Percentiles rank a stretch among this genome's conserved stretches.
These are phyloP conservation scores for Neoarthrinium moseri DNA, from an alignment of 2,329 filamentous ascomycete genomes.

Conservation along the genomic window DNA sequence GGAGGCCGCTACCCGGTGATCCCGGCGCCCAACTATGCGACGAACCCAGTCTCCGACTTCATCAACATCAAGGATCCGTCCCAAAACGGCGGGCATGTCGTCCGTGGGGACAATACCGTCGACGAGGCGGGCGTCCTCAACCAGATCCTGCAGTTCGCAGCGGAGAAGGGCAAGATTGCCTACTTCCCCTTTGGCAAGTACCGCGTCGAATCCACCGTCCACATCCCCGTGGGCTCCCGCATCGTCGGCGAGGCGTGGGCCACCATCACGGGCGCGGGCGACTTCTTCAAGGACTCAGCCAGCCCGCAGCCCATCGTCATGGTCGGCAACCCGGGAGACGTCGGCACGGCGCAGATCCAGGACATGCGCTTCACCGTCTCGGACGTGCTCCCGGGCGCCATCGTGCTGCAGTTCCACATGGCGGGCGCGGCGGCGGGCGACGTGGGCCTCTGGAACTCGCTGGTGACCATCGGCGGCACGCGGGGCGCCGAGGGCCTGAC, in stretches of 20 bases:
- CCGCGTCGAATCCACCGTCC: constrained; percentile 48
- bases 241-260: constrained; percentile 54
- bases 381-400: constrained; percentile 58
- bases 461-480: constrained; percentile 36
- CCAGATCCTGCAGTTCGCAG: constrained; percentile 34
- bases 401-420: constrained; percentile 51
- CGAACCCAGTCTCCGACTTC: constrained; percentile 30
- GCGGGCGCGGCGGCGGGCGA: constrained; percentile 31
- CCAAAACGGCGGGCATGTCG: constrained; percentile 32
- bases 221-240: constrained; percentile 45
- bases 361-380: constrained; percentile 65
- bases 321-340: constrained; percentile 57
- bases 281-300: constrained; percentile 46
- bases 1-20: constrained; percentile 33
- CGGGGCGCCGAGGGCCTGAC: constrained; percentile 28
- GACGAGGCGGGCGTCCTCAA: constrained; percentile 39
- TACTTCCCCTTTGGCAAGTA: constrained; percentile 58
- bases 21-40: constrained; percentile 38
- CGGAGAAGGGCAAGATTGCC: constrained; percentile 40
- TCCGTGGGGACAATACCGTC: constrained; percentile 35
- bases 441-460: constrained; percentile 32
- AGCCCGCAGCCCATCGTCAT: constrained; percentile 57
- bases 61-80: constrained; percentile 40
- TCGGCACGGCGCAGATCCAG: constrained; percentile 60
- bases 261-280: constrained; percentile 50